Percentiles rank a stretch among this genome's conserved stretches.
Evolutionary conservation across 2,329 filamentous ascomycete genomes (phyloP).

Genomic region (Penicillium sp.): DNA sequence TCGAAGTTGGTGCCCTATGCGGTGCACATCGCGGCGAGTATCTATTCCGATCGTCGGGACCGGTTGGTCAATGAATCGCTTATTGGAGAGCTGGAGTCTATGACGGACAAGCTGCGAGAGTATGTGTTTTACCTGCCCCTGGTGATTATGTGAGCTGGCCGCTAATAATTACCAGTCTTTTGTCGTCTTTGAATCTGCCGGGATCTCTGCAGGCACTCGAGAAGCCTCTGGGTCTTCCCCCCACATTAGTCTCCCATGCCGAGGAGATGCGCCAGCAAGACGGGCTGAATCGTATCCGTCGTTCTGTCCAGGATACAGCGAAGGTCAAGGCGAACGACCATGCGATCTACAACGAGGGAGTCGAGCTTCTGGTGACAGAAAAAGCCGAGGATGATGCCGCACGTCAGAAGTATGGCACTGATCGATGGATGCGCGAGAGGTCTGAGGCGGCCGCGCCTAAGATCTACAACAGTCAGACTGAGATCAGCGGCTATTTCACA

Average conservation of each 20-base stretch:
- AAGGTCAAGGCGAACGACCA: slow-evolving; percentile 83
- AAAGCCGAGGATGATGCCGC: slow-evolving; percentile 80
- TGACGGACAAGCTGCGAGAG: slow-evolving; percentile 80
- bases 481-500: slow-evolving; percentile 87
- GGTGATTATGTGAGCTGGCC: not conserved
- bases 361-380: slow-evolving; percentile 76
- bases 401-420: slow-evolving; percentile 79
- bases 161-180: slow-evolving; percentile 47
- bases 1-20: slow-evolving; percentile 92
- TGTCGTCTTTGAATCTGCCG: slow-evolving; percentile 83
- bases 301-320: slow-evolving; percentile 84
- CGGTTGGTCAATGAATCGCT: slow-evolving; percentile 88
- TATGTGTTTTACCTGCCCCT: slow-evolving; percentile 34
- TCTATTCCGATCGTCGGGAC: slow-evolving; percentile 90
- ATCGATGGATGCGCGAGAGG: slow-evolving; percentile 75
- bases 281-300: slow-evolving; percentile 74
- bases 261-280: slow-evolving; percentile 94
- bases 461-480: slow-evolving; percentile 73
- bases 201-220: slow-evolving; percentile 93
- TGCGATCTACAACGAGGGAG: slow-evolving; percentile 80
- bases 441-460: slow-evolving; percentile 72
- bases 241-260: slow-evolving; percentile 82
- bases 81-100: slow-evolving; percentile 77
- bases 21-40: slow-evolving; percentile 91
- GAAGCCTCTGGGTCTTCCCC: slow-evolving; percentile 88